Conservation (phyloP, 371 early-diverging fungal species). For the Mortierella polycephala region DNA sequence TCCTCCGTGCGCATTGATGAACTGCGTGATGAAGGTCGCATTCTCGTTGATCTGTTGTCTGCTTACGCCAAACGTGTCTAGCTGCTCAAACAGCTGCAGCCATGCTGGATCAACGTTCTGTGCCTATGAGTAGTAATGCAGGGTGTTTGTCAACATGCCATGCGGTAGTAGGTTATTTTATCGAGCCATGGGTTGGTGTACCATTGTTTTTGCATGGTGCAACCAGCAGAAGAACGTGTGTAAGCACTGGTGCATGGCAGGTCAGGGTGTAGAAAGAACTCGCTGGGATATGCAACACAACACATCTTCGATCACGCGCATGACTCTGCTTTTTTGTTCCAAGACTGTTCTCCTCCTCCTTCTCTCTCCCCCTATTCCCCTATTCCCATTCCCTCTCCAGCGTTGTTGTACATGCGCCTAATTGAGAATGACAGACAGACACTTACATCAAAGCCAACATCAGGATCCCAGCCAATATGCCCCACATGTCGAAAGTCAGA, state of each 20-base stretch:
- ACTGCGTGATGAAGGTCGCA: conserved; percentile 44
- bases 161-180: too few relatives aligned
- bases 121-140: conserved; percentile 44
- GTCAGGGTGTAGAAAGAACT: too few relatives aligned
- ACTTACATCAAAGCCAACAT: conserved; percentile 80
- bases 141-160: neutral
- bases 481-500: conserved; percentile 83
- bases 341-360: neutral
- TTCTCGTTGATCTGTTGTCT: conserved; percentile 62
- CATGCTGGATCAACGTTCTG: conserved; percentile 85
- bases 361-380: neutral
- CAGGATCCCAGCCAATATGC: conserved; percentile 84
- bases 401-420: neutral
- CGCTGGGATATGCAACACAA: too few relatives aligned
- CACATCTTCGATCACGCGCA: too few relatives aligned
- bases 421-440: neutral
- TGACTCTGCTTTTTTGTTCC: too few relatives aligned
- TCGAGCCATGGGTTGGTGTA: too few relatives aligned
- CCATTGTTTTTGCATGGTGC: too few relatives aligned
- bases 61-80: conserved; percentile 84
- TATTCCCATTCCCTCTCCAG: neutral
- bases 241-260: too few relatives aligned
- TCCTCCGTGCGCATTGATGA: conserved; percentile 49
- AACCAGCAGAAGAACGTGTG: too few relatives aligned
- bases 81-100: conserved; percentile 78